Evolutionary conservation across 441 rosid genomes (phyloP).

Genomic region (Euphorbia schlechtendalii): DNA sequence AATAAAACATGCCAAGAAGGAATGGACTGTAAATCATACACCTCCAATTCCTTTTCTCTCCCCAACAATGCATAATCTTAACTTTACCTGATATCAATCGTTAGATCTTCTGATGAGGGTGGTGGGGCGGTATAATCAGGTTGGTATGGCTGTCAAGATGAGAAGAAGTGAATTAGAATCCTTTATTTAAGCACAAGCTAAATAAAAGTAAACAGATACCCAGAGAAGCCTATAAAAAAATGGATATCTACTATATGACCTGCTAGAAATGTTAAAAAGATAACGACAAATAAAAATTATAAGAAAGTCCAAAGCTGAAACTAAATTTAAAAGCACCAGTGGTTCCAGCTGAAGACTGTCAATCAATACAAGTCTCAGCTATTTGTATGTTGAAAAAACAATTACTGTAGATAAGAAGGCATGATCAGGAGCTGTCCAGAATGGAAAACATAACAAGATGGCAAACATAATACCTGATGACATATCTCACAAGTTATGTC

Average conservation of each 20-base stretch:
- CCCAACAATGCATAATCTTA: slow-evolving; percentile 4
- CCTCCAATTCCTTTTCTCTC: not conserved
- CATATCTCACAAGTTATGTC: slow-evolving; percentile 89
- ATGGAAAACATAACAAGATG: slow-evolving; percentile 6
- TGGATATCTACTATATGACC: not conserved
- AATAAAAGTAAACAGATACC: not conserved
- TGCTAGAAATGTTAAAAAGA: not conserved
- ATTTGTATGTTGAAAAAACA: no score
- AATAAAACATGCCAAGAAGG: no score
- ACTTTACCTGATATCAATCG: slow-evolving; percentile 75
- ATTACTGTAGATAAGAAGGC: no score
- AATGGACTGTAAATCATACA: not conserved
- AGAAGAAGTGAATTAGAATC: slow-evolving; percentile 1
- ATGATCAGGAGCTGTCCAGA: no score
- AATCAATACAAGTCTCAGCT: not conserved
- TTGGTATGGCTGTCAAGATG: slow-evolving; percentile 48
- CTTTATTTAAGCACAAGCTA: not conserved
- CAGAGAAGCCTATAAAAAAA: not conserved
- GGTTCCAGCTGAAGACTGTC: not conserved
- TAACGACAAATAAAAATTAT: not conserved
- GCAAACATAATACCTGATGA: slow-evolving; percentile 50
- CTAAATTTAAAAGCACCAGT: not conserved
- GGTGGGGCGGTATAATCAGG: slow-evolving; percentile 67
- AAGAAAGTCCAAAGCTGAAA: not conserved
- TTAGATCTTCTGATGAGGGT: slow-evolving; percentile 52